Evolutionary conservation across 2,329 filamentous ascomycete genomes (phyloP).

Genomic region (Aspergillus carbonarius): DNA sequence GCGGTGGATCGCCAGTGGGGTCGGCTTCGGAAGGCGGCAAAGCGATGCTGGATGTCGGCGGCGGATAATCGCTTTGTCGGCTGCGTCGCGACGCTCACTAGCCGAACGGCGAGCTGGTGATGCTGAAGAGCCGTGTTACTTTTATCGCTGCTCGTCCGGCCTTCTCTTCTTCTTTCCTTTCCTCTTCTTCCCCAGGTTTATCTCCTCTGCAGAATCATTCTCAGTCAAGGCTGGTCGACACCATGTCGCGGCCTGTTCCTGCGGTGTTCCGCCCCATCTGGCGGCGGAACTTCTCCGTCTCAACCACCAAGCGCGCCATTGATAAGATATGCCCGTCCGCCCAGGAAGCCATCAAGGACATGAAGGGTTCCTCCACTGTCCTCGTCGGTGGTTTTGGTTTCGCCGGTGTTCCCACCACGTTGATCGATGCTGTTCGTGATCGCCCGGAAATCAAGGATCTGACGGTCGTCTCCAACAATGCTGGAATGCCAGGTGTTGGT

Average conservation of each 20-base stretch:
- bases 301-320: conserved; percentile 63
- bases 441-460: conserved; percentile 60
- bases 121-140: conserved; percentile 10
- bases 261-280: conserved; percentile 35
- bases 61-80: conserved; percentile 9
- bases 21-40: conserved; percentile 27
- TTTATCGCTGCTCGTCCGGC: conserved; percentile 13
- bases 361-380: conserved; percentile 68
- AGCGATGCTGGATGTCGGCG: conserved; percentile 5
- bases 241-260: conserved; percentile 31
- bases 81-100: conserved; percentile 19
- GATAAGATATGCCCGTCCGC: conserved; percentile 73
- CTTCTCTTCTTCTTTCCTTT: conserved; percentile 12
- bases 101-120: conserved; percentile 20
- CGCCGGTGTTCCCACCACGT: conserved; percentile 54
- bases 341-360: conserved; percentile 68
- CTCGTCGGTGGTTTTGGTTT: conserved; percentile 78
- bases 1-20: conserved; percentile 8
- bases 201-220: conserved; percentile 2
- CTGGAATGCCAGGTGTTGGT: conserved; percentile 68
- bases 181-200: conserved; percentile 3
- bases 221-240: conserved; percentile 17
- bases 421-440: conserved; percentile 65
- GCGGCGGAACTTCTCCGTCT: conserved; percentile 64
- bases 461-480: conserved; percentile 80